Base-by-base conservation (phyloP, 306 rosid genomes). In the Parietaria judaica region DNA sequence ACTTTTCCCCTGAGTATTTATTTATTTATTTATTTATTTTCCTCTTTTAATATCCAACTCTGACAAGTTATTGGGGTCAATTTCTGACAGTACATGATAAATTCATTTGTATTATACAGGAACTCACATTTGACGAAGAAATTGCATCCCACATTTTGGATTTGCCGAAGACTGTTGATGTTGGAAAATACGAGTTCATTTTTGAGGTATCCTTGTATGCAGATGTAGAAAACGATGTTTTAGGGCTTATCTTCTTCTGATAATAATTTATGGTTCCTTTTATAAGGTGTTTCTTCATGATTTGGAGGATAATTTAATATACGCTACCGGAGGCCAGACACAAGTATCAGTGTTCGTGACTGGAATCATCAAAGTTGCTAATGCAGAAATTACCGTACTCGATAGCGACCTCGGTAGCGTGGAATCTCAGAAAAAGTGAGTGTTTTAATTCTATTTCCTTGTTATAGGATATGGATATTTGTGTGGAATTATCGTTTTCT, bases 381-480 rank as follows among this genome's bases (percentile, higher is more conserved):
- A 67, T 53, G 87, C 94, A 54, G 95, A 94, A 77, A 80, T 86
- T 68, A 86, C 81, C 43, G 80, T 89, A 61, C 83, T 94, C 54
- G 99, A 94, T 77, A 94, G 86, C 59, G 99, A 94, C 72, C 81
- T 85, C 59, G 97, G 90, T 69, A 94, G 80, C 54, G 60, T 89
- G 67, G 99, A 94, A 77, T 74, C 89, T 77, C 86, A 72, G 79
- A 94, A 92, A 67, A 80, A 61, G 99, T 94, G 78, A 34, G 95
- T 39, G 15, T 46, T 52, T 43, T 35, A 12, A 10, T 62, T 62
- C 4, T 5, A 36, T 56, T 43, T 59, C 2, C 17, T 16, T 16
- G 17, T 48, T 6, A 6, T 15, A 6, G 54, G 57, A 39, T 63
- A 15, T 17, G 48, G 23, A 3, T 54, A 47, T 49, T 23, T 63